phyloP scores from a whole-genome alignment of 2,329 filamentous ascomycete genomes.

The Scedosporium apiospermum region DNA sequence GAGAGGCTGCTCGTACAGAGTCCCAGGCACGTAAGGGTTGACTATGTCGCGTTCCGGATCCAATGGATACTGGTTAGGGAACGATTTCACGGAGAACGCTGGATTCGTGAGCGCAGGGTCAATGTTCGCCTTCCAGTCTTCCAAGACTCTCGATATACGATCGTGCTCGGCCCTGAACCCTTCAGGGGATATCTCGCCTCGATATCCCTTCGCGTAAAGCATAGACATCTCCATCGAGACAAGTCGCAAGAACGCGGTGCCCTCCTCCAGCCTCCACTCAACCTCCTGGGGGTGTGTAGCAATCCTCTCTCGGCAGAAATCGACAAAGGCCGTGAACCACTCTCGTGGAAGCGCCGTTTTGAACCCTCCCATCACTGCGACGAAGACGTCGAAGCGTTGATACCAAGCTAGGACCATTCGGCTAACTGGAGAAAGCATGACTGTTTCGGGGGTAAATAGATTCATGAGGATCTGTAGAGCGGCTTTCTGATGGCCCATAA shows the following conservation, averaged over 20 bases:
- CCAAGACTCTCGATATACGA: slow-evolving; percentile 36
- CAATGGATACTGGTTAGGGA: slow-evolving; percentile 41
- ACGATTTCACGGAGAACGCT: slow-evolving; percentile 53
- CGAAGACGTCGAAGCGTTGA: slow-evolving; percentile 75
- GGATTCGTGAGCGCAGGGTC: slow-evolving; percentile 53
- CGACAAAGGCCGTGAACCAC: slow-evolving; percentile 63
- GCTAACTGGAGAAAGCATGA: slow-evolving; percentile 60
- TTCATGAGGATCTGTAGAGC: slow-evolving; percentile 72
- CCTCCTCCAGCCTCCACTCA: slow-evolving; percentile 56
- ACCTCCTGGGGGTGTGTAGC: slow-evolving; percentile 52
- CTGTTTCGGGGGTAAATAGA: slow-evolving; percentile 67
- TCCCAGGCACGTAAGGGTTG: slow-evolving; percentile 59
- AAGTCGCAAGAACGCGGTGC: slow-evolving; percentile 56
- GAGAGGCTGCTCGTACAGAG: slow-evolving; percentile 60
- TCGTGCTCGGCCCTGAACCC: slow-evolving; percentile 56
- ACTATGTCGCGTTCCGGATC: slow-evolving; percentile 56
- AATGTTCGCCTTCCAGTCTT: slow-evolving; percentile 44
- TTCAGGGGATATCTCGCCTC: slow-evolving; percentile 52
- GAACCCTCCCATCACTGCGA: slow-evolving; percentile 73
- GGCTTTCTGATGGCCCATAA: slow-evolving; percentile 86
- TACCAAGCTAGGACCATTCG: slow-evolving; percentile 83
- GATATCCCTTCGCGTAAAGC: slow-evolving; percentile 60
- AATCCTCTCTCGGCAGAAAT: slow-evolving; percentile 52
- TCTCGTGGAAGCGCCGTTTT: slow-evolving; percentile 63
- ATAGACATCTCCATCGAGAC: slow-evolving; percentile 74